Evolutionary conservation across 2,329 filamentous ascomycete species (phyloP), one percentile per base, ranked within the genome.

Genomic region (Trichoderma atroviride): DNA sequence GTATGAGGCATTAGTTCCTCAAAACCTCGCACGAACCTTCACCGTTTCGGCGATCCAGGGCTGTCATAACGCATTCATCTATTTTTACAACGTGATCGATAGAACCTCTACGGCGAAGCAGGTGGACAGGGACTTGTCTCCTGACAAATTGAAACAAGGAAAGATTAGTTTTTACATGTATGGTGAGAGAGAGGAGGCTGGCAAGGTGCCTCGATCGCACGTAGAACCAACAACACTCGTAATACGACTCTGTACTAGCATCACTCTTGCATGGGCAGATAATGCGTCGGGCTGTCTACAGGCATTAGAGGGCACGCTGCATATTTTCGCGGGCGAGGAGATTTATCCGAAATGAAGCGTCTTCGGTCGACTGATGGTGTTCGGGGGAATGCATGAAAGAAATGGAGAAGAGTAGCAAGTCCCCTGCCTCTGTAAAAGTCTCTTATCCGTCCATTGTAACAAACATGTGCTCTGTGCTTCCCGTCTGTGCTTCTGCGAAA

Each of bases 341-440:
- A 33, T 52, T 47, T 52, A 31, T 50, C 52, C 59, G 58, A 59
- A 64, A 64, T 40, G 53, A 69, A 31, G 29, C 29, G 27, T 22
- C 27, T 24, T 50, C 16, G 24, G 40, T 37, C 40, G 40, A 59
- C 29, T 29, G 53, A 59, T 37, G 40, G 16, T 3, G 40, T 13
- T 55, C 60, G 53, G 52, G 19, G 53, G 40, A 22, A 2, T 24
- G 67, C 67, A 69, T 59, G 67, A 69, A 69, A 53, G 52, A 27
- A 64, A 13, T 47, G 29, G 40, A 53, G 29, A 29, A 35, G 60
- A 57, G 63, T 5, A 43, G n/a, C 62, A 24, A 47, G 31, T 16
- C 40, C 13, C 35, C 29, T 53, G 9, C 14, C 60, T 53, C 24
- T n/a, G 11, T 3, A 13, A 52, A n/a, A 19, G 47, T 2, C 22